Evolutionary conservation across 371 early-diverging fungal species (phyloP), one percentile per base, ranked within the genome.

Genomic region (Rhizopus microsporus): DNA sequence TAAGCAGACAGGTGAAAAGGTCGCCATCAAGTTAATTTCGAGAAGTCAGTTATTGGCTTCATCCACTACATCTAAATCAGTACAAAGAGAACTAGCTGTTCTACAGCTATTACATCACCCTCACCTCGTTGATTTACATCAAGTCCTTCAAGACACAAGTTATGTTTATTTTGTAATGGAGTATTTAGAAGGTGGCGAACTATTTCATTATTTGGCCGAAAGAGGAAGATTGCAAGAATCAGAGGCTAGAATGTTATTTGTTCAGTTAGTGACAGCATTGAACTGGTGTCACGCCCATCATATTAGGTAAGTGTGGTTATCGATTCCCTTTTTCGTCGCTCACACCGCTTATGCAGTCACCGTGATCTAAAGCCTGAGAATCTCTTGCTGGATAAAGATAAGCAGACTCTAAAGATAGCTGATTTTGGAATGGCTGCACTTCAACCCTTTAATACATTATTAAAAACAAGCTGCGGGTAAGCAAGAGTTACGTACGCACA

Each of bases 141-240:
- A 96, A 62, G 95, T 94, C 13, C 86, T 92, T 50, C 94, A 94
- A 45, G 75, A 78, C 42, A 51, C 69, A 5, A 34, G 49, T 13
- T 69, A 62, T 61, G 92, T 92, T 30, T 96, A 92, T 74, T 77
- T 99, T 57, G 89, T 99, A 12, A 89, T 96, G 88, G 98, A 98
- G 67, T 93, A 94, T 63, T 83, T 94, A 55, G 90, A 91, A 65
- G 99, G 99, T 38, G 95, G 95, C 16, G 97, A 98, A 75, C 73
- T 99, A 29, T 94, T 96, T 62, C 94, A 97, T 58, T 85, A 93
- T 59, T 77, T 99, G 37, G 85, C 94, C 37, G 87, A 92, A 60
- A 81, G 87, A 45, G 95, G 96, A 0, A 71, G 88, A 8, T 71
- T 99, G 30, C 72, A 84, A 9, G 98, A 99, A 65, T 54, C 65